These are phyloP conservation scores for Blumeria hordei DNA, from an alignment of 2,329 filamentous ascomycete genomes.

Conservation along the genomic window DNA sequence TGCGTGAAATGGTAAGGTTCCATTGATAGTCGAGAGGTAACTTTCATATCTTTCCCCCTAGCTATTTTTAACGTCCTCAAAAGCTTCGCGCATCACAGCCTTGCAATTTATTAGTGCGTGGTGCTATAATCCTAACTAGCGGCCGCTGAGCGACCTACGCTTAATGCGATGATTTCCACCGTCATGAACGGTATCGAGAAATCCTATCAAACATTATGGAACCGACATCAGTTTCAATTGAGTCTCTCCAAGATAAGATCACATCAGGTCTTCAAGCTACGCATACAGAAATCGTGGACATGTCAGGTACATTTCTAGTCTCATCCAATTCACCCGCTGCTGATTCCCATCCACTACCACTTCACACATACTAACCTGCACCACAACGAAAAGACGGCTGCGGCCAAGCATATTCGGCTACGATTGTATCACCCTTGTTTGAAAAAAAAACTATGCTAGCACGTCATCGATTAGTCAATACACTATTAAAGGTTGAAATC, in stretches of 20 bases:
- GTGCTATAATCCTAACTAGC: not conserved
- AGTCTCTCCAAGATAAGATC: conserved; percentile 43
- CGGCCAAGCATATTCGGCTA: conserved; percentile 44
- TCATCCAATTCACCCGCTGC: conserved; percentile 6
- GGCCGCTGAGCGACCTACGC: not conserved
- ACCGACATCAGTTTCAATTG: conserved; percentile 40
- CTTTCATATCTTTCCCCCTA: not conserved
- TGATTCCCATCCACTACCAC: not conserved
- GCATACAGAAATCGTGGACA: conserved; percentile 72
- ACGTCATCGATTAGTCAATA: conserved; percentile 44
- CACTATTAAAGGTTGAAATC: conserved; percentile 42
- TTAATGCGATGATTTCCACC: not conserved
- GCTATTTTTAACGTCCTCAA: too few relatives aligned
- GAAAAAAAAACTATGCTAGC: conserved; percentile 37
- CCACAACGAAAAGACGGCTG: conserved; percentile 29
- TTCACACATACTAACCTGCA: conserved; percentile 1
- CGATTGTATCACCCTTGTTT: conserved; percentile 38
- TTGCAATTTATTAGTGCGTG: too few relatives aligned
- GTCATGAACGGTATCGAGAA: too few relatives aligned
- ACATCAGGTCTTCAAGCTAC: conserved; percentile 44
- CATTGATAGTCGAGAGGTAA: conserved; percentile 6
- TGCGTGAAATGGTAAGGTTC: conserved; percentile 24
- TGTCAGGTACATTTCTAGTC: conserved; percentile 44
- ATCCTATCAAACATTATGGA: not conserved
- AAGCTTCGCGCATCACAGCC: too few relatives aligned